phyloP scores from a whole-genome alignment of 441 rosid species.

The Eutrema salsugineum region DNA sequence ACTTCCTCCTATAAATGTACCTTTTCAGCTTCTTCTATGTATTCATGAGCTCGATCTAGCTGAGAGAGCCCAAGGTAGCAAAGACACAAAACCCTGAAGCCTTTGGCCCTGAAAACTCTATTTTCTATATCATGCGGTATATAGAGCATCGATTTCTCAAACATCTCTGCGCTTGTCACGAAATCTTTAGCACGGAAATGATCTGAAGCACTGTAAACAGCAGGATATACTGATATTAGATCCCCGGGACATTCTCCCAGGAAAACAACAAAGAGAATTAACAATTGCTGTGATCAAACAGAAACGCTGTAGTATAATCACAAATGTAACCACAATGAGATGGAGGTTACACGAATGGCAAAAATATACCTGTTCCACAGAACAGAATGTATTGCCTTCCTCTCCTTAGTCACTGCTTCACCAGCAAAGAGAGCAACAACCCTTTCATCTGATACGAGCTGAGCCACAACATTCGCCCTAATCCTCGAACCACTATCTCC shows the following conservation, averaged over 20 bases:
- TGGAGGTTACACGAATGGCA: constrained; percentile 1
- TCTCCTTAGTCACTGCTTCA: constrained; percentile 54
- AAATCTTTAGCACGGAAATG: constrained; percentile 76
- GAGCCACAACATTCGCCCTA: constrained; percentile 71
- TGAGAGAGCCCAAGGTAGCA: constrained; percentile 80
- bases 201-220: constrained; percentile 64
- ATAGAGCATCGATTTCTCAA: constrained; percentile 92
- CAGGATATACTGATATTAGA: constrained; percentile 22
- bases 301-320: not conserved
- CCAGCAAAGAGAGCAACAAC: constrained; percentile 70
- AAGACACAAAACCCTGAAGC: constrained; percentile 90
- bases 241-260: not conserved
- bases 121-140: constrained; percentile 63
- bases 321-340: not conserved
- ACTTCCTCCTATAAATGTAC: constrained; percentile 35
- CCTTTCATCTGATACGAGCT: constrained; percentile 81
- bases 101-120: constrained; percentile 78
- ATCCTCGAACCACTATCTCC: constrained; percentile 48
- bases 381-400: constrained; percentile 79
- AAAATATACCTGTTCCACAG: constrained; percentile 80
- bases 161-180: constrained; percentile 78
- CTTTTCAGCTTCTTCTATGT: constrained; percentile 88
- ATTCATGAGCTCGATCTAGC: constrained; percentile 85
- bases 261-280: not conserved
- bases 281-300: not conserved